Base-by-base conservation (phyloP, 1,284 basidiomycete species). In the Cystodermella granulosa region DNA sequence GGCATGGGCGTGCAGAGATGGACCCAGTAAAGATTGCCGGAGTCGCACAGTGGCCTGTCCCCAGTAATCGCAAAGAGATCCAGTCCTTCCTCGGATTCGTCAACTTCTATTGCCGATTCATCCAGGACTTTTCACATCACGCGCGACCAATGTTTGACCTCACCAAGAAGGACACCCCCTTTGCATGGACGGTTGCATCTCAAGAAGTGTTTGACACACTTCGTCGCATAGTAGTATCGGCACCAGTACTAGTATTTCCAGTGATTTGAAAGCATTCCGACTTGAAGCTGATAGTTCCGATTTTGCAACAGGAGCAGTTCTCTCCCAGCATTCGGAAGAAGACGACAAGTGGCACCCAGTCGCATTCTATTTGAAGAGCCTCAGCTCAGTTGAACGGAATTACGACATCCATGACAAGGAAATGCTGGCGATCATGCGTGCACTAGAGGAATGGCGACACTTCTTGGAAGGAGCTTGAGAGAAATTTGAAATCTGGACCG, bases 91-190 rank as follows among this genome's bases (percentile, higher is more conserved):
- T 76, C 0, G 73, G 72, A 2, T 68, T 77, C 31, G 54, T 58
- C 5, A 72, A 71, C 48, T 76, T 70, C 55, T 78, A 76, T 42
- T 39, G 66, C 0, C 42, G 60, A 0, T 79, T 77, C 48, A 68
- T 79, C 15, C 24, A 58, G 5, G 53, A 61, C 13, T 78, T 66
- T 47, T 54, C 69, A 0, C 45, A 60, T 4, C 57, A 70, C 17
- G 60, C 59, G 1, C 16, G 23, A 1, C 67, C 65, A 0, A 48
- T 78, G 0, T 46, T 54, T 26, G 36, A 49, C 1, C 53, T 70
- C 0, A 64, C 60, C 35, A 37, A 37, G 0, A 49, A 49, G 14
- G 65, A 66, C 24, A 52, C 49, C 2, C 16, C 17, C 14, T 56
- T 44, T 39, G 14, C 15, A 2, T 56, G 52, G 52, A 39, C 37